Evolutionary conservation across 176 grass and related monocot species (phyloP).

Genomic region (Paspalum notatum): DNA sequence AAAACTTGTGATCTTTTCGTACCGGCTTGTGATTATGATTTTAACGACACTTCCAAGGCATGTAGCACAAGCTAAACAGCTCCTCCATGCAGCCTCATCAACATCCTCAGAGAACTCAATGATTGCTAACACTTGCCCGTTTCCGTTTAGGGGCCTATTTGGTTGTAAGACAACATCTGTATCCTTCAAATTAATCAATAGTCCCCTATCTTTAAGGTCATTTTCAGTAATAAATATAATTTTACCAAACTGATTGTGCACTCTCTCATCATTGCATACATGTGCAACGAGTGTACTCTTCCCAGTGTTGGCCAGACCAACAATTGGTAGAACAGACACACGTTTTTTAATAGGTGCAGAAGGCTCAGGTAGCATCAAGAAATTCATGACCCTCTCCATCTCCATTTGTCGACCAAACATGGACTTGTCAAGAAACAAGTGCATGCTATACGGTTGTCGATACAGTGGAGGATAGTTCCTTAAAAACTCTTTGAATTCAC

Average conservation of each 20-base stretch:
- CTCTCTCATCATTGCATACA: too few species aligned
- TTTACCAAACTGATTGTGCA: not conserved
- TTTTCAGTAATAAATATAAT: not conserved
- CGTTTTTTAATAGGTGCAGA: not conserved
- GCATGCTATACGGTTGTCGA: not conserved
- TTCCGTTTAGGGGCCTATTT: not conserved
- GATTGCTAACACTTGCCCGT: not conserved
- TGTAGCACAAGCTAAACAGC: not conserved
- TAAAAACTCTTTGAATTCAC: not conserved
- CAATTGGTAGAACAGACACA: not conserved
- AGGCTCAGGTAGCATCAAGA: not conserved
- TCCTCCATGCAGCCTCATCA: not conserved
- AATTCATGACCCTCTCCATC: not conserved
- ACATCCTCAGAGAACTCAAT: not conserved
- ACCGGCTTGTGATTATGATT: not conserved
- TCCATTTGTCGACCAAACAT: too few species aligned
- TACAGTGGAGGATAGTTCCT: not conserved
- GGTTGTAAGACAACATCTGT: not conserved
- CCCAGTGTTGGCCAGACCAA: not conserved
- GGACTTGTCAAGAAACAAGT: not conserved
- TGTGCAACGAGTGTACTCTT: not conserved
- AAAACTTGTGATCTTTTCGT: not conserved
- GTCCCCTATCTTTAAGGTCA: not conserved
- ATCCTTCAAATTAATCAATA: not conserved
- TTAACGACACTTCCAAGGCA: not conserved